Conservation (phyloP, 1,139 yeast genomes). For the Meyerozyma smithsonii region DNA sequence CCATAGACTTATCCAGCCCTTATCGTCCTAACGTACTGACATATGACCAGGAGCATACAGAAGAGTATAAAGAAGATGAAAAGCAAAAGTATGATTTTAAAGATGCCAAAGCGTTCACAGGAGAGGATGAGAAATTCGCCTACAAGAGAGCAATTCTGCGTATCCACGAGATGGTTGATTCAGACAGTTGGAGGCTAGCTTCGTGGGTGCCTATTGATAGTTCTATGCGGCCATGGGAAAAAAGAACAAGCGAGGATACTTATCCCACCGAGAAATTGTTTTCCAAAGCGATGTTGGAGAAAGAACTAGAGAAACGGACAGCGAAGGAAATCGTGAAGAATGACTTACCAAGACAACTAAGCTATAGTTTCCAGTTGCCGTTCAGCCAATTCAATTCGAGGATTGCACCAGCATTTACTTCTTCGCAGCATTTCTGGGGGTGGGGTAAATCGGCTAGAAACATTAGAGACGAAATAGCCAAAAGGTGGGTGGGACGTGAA, state of each 20-base stretch:
- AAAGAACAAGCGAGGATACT: slow-evolving; percentile 1
- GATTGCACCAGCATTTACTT: slow-evolving; percentile 46
- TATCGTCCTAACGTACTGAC: slow-evolving; percentile 67
- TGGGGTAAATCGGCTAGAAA: slow-evolving; percentile 46
- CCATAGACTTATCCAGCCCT: slow-evolving; percentile 56
- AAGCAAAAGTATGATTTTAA: slow-evolving; percentile 32
- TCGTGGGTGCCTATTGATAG: slow-evolving; percentile 55
- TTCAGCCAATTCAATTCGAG: slow-evolving; percentile 24
- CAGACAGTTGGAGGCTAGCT: slow-evolving; percentile 46
- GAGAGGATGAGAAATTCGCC: slow-evolving; percentile 76
- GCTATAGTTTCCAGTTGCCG: slow-evolving; percentile 20
- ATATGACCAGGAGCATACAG: slow-evolving; percentile 44
- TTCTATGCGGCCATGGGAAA: slow-evolving; percentile 62
- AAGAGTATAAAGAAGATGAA: slow-evolving; percentile 27
- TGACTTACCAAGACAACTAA: slow-evolving; percentile 23
- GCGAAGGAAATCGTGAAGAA: slow-evolving; percentile 10
- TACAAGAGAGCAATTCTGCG: slow-evolving; percentile 68
- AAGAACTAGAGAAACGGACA: slow-evolving; percentile 7
- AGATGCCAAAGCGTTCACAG: slow-evolving; percentile 57
- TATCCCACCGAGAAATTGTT: background rate
- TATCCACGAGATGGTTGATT: slow-evolving; percentile 61
- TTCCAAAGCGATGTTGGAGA: background rate
- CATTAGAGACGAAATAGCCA: slow-evolving; percentile 50
- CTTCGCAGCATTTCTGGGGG: slow-evolving; percentile 58
- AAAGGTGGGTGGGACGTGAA: slow-evolving; percentile 36